Evolutionary conservation across 306 rosid genomes (phyloP).

Genomic region (Cicer pinnatifidum): DNA sequence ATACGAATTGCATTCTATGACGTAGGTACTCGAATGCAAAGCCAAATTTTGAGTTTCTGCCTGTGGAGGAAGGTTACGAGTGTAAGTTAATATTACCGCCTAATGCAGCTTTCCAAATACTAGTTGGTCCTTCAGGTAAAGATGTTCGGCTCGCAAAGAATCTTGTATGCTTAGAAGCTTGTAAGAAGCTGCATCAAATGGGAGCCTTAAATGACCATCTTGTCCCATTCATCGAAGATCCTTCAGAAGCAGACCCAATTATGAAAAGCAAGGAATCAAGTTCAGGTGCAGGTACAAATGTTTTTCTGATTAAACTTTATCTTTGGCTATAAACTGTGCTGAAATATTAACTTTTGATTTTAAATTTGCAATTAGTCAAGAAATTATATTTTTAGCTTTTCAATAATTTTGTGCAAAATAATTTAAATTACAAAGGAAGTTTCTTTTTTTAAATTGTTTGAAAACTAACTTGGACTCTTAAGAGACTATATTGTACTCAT

Average conservation of each 20-base stretch:
- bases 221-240: slow-evolving; percentile 58
- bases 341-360: slow-evolving; percentile 24
- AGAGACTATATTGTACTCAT: not conserved
- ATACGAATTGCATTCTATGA: slow-evolving; percentile 43
- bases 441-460: not conserved
- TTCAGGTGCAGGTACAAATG: slow-evolving; percentile 68
- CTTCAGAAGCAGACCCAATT: slow-evolving; percentile 47
- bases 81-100: slow-evolving; percentile 74
- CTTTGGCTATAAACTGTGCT: slow-evolving; percentile 10
- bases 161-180: slow-evolving; percentile 91
- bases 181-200: slow-evolving; percentile 82
- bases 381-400: not conserved
- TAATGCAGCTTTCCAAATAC: slow-evolving; percentile 72
- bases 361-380: slow-evolving; percentile 16
- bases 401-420: not conserved
- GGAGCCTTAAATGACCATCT: slow-evolving; percentile 86
- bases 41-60: slow-evolving; percentile 57
- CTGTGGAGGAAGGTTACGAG: slow-evolving; percentile 55
- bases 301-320: slow-evolving; percentile 30
- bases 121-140: slow-evolving; percentile 69
- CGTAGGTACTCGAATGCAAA: slow-evolving; percentile 63
- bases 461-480: not conserved
- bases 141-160: slow-evolving; percentile 64
- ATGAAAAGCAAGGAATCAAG: slow-evolving; percentile 55
- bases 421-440: not conserved